These are phyloP conservation scores for Yarrowia sp. DNA, from an alignment of 805 yeast species.

Conservation along the genomic window DNA sequence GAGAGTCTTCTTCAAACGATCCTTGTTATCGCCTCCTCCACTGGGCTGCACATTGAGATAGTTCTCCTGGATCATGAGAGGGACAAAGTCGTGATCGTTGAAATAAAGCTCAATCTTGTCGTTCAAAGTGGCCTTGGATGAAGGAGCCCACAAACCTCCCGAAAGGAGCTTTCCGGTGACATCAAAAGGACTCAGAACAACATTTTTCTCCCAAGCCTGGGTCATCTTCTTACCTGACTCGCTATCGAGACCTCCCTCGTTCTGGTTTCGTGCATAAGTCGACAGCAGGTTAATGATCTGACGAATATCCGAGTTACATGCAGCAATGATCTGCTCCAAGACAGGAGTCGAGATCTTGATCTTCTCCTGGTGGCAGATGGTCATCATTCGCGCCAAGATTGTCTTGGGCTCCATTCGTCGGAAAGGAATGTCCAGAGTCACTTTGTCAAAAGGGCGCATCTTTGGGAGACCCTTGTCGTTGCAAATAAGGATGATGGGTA, in stretches of 20 bases:
- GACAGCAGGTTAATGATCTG: slow-evolving; percentile 89
- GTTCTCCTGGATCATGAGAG: slow-evolving; percentile 94
- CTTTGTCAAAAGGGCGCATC: slow-evolving; percentile 92
- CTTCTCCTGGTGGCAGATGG: slow-evolving; percentile 83
- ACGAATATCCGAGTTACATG: slow-evolving; percentile 87
- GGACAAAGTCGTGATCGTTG: slow-evolving; percentile 91
- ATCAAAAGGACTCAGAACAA: slow-evolving; percentile 90
- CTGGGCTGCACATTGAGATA: slow-evolving; percentile 61
- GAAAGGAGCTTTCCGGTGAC: slow-evolving; percentile 66
- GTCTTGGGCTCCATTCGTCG: slow-evolving; percentile 83
- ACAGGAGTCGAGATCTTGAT: slow-evolving; percentile 74
- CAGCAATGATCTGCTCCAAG: slow-evolving; percentile 76
- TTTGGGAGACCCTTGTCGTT: slow-evolving; percentile 90
- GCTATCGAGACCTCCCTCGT: slow-evolving; percentile 48
- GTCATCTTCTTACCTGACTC: slow-evolving; percentile 62
- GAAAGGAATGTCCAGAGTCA: slow-evolving; percentile 74
- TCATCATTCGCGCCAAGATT: slow-evolving; percentile 78
- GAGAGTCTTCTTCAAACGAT: slow-evolving; percentile 2
- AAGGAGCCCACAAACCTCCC: slow-evolving; percentile 55
- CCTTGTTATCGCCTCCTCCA: slow-evolving; percentile 36
- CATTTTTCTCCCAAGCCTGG: slow-evolving; percentile 80
- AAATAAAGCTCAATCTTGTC: slow-evolving; percentile 87
- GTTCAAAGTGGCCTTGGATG: slow-evolving; percentile 55
- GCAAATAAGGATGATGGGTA: slow-evolving; percentile 90
- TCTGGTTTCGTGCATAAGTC: slow-evolving; percentile 73